A percentile compares a stretch with the other conserved stretches of the same genome.
phyloP scores from a whole-genome alignment of 495 filamentous ascomycete species.

The Talaromyces thailandensis region DNA sequence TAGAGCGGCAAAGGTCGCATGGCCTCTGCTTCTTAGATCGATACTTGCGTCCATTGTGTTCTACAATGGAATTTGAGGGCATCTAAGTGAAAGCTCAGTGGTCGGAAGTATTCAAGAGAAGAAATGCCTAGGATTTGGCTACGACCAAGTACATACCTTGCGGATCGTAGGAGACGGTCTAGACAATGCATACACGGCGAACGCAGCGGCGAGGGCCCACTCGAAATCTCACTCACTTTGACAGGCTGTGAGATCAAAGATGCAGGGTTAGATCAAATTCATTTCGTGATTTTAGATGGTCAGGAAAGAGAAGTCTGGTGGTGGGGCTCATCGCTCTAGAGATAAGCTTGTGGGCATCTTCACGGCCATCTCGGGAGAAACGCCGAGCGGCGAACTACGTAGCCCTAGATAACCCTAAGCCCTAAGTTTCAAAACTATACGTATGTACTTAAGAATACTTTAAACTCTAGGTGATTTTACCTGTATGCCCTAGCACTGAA shows the following conservation, averaged over 20 bases:
- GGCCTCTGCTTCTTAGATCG: background rate
- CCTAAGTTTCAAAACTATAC: background rate
- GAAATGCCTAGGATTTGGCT: background rate
- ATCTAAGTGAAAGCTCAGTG: background rate
- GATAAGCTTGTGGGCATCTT: background rate
- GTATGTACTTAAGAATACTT: background rate
- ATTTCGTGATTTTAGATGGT: background rate
- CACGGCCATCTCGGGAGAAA: background rate
- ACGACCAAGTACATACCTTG: background rate
- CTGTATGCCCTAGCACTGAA: background rate
- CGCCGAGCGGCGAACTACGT: background rate
- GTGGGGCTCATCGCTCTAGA: background rate
- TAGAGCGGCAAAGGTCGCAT: background rate
- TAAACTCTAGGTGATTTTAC: background rate
- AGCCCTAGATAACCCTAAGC: background rate
- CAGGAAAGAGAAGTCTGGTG: background rate
- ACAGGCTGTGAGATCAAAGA: background rate
- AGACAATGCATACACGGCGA: background rate
- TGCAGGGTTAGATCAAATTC: background rate
- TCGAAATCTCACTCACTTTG: background rate
- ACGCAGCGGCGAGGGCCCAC: background rate
- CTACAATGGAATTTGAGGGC: constrained; percentile 24
- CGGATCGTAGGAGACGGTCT: background rate
- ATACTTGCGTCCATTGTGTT: background rate
- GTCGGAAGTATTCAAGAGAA: background rate